Evolutionary conservation across 148 eudicot genomes (phyloP), one percentile per base, ranked within the genome.

Genomic region (Heliosperma pusillum): DNA sequence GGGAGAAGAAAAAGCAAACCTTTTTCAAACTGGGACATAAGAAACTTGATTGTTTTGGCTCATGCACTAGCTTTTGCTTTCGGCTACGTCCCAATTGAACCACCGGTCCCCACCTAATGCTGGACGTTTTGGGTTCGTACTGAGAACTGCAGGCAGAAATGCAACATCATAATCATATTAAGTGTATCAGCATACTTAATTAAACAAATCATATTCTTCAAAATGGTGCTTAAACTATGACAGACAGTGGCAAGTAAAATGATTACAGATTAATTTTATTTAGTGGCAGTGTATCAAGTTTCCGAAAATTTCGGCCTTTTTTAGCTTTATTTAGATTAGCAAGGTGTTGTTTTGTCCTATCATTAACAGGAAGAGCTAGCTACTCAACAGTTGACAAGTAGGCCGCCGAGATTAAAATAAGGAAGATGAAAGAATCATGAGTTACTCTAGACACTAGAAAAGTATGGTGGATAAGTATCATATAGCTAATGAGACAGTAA

Each of bases 251-350:
- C 70, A 76, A 75, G 72, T 57, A 40, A 47, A 47, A 73, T 26
- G 47, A 70, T 71, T 70, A 22, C 30, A 67, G 36, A 71, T 75
- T 47, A 36, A 66, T 61, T 47, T 65, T 66, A 68, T 71, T 56
- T 74, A 61, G 78, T 69, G 78, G 74, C 36, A 50, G 74, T 66
- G 73, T 26, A 72, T 42, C 68, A 11, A 73, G 69, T 67, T 57
- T 44, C 79, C 75, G 74, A 52, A 59, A 72, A 58, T 79, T 66
- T 75, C 59, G 80, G 82, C 72, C 67, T 82, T 78, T 42, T 79
- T 76, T 56, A 67, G 56, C 69, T 27, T 74, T n/a, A n/a, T n/a
- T 36, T 29, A 67, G 60, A 57, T 10, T 79, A 68, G 68, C 30
- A 55, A 33, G 62, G 30, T 67, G 27, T 68, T 44, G 52, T 44